Percentiles rank a stretch among this genome's conserved stretches.
These are phyloP conservation scores for Sphagnum contortum DNA, from an alignment of 225 moss, liverwort and hornwort genomes.

Conservation along the genomic window DNA sequence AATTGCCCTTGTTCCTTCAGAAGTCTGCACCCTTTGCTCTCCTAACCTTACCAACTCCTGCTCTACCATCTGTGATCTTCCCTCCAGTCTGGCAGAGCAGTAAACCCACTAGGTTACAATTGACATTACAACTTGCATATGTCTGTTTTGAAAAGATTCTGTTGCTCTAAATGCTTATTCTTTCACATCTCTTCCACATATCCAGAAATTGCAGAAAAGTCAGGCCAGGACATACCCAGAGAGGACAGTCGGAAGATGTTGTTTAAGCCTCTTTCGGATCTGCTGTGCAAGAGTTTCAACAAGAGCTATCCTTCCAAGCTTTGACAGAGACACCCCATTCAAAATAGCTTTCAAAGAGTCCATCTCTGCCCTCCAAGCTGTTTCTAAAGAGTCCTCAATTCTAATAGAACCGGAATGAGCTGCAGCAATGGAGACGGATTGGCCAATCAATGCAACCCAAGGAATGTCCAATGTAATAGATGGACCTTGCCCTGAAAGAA, in stretches of 20 bases:
- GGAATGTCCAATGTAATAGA: slow-evolving; percentile 68
- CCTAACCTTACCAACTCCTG: slow-evolving; percentile 86
- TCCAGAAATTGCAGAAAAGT: background rate
- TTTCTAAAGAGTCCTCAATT: slow-evolving; percentile 77
- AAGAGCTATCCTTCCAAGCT: slow-evolving; percentile 81
- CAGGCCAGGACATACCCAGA: slow-evolving; percentile 46
- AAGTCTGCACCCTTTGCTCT: slow-evolving; percentile 81
- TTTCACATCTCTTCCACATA: too few relatives aligned
- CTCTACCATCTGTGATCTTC: slow-evolving; percentile 80
- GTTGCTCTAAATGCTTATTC: too few relatives aligned
- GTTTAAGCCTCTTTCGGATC: slow-evolving; percentile 81
- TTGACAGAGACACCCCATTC: slow-evolving; percentile 34
- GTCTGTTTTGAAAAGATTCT: too few relatives aligned
- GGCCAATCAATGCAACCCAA: slow-evolving; percentile 97
- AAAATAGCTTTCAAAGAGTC: slow-evolving; percentile 72
- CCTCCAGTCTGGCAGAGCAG: slow-evolving; percentile 55
- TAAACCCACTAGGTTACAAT: too few relatives aligned
- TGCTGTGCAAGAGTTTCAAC: slow-evolving; percentile 77
- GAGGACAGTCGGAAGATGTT: slow-evolving; percentile 67
- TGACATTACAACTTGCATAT: too few relatives aligned
- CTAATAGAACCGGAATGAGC: slow-evolving; percentile 56
- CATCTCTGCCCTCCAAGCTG: slow-evolving; percentile 89
- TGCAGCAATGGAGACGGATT: slow-evolving; percentile 86
- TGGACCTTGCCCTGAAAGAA: slow-evolving; percentile 78
- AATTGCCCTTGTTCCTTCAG: slow-evolving; percentile 89